Conservation (phyloP, 176 grass and related monocot genomes). For the Cenchrus purpureus region DNA sequence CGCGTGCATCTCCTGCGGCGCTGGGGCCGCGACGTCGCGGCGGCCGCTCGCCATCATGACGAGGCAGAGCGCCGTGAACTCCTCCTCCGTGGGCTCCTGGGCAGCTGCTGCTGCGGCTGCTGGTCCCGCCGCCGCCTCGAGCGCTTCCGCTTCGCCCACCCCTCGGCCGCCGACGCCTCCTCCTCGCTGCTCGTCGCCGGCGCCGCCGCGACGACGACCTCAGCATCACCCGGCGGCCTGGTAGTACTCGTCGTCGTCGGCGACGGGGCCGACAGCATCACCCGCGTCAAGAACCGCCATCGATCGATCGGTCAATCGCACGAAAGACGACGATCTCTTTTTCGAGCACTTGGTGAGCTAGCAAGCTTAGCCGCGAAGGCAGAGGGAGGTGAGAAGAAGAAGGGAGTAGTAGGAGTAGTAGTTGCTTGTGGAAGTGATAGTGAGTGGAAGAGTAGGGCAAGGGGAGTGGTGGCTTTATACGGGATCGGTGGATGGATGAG, state of each 20-base stretch:
- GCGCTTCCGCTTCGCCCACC: conserved; percentile 61
- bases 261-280: not conserved
- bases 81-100: conserved; percentile 57
- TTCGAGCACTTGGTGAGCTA: not conserved
- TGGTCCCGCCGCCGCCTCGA: conserved; percentile 42
- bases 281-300: conserved; percentile 54
- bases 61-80: conserved; percentile 81
- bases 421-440: conserved; percentile 7
- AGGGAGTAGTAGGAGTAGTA: not conserved
- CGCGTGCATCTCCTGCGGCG: conserved; percentile 39
- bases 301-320: not conserved
- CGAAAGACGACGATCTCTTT: not conserved
- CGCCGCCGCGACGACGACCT: not conserved
- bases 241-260: not conserved
- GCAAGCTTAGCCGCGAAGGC: not conserved
- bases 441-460: conserved; percentile 49
- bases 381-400: not conserved
- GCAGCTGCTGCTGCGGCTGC: not conserved
- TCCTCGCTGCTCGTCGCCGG: not conserved
- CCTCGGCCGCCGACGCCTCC: not conserved
- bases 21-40: conserved; percentile 2
- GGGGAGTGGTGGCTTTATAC: conserved; percentile 34
- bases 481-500: too few species aligned
- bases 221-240: not conserved
- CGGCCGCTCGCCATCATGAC: conserved; percentile 66